Base-by-base conservation (phyloP, 2,329 filamentous ascomycete species). In the Dactylellina drechsleri region DNA sequence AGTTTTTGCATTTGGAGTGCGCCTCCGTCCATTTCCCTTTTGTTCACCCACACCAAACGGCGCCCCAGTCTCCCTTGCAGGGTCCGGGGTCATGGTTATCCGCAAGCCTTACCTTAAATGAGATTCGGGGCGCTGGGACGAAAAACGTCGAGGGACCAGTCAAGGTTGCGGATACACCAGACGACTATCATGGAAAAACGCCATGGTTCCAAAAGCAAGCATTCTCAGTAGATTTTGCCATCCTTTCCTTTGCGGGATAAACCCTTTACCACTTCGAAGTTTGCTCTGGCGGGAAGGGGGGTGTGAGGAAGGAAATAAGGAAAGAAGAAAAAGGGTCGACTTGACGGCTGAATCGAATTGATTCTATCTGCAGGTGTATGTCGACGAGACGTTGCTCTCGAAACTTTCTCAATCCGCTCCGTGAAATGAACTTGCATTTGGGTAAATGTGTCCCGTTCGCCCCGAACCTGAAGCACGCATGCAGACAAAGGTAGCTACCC, bases 41-140 rank as follows among this genome's bases (percentile, higher is more conserved):
- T 58, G 52, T 64, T 36, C 54, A 62, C 71, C 62, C 71, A 68
- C 71, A 74, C 57, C 58, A 59, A 41, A 56, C 58, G 28, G 58
- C 59, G 59, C 59, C 59, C 31, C 57, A n/a, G 50, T 75, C 64
- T 67, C 65, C 56, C 71, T 75, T 75, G 71, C 71, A 75, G 71
- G 71, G 71, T 75, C 71, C 71, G 20, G 71, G 71, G 71, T 60
- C 47, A 43, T 75, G 71, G 64, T 75, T 75, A 75, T 75, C 71
- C 71, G 71, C 71, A 75, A 75, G 71, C 71, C 71, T 75, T 75
- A 75, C 71, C 71, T 75, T 75, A 75, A 75, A 75, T 75, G 71
- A 75, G 64, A 75, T 68, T 62, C 45, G 71, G 23, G 23, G 71
- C 47, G 47, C 47, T 47, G 43, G 43, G 43, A 62, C 28, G 52